These are phyloP conservation scores for Agarophyton chilense DNA, from an alignment of 23 red algal genomes.

Conservation along the genomic window DNA sequence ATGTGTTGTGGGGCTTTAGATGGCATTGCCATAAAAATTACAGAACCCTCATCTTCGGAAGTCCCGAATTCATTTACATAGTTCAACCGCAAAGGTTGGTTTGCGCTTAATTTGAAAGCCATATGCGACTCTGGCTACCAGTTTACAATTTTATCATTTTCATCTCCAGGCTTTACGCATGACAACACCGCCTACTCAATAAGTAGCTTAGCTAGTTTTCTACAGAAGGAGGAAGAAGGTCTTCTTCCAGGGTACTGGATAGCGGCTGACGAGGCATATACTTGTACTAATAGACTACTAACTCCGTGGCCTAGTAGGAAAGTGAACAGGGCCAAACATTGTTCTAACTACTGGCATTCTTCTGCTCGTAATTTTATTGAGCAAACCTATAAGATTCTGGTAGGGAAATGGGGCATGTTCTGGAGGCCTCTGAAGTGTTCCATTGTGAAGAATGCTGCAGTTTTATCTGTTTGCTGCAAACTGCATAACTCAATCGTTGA, in stretches of 20 bases:
- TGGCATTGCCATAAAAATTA: not conserved
- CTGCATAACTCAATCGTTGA: not conserved
- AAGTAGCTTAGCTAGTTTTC: not conserved
- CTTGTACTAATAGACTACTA: not conserved
- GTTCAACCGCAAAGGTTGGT: constrained; percentile 17
- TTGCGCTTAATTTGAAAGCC: constrained; percentile 26
- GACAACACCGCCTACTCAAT: constrained; percentile 4
- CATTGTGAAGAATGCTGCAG: not conserved
- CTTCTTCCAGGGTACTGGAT: constrained; percentile 1
- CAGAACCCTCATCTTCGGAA: not conserved
- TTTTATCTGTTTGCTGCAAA: not conserved
- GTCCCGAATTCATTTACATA: constrained; percentile 19
- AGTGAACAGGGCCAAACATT: not conserved
- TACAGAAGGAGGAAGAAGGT: too few relatives aligned
- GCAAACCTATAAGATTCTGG: constrained; percentile 1
- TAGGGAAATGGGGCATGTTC: not conserved
- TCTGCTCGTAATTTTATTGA: constrained; percentile 25
- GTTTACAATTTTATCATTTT: constrained; percentile 8
- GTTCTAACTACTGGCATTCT: constrained; percentile 24
- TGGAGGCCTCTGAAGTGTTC: not conserved
- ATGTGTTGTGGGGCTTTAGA: too few relatives aligned
- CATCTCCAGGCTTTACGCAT: not conserved
- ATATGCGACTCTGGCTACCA: constrained; percentile 1
- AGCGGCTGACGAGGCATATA: too few relatives aligned
- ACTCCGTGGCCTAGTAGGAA: constrained; percentile 12